Conservation (phyloP, 163 green algal species). For the Botryococcus braunii region DNA sequence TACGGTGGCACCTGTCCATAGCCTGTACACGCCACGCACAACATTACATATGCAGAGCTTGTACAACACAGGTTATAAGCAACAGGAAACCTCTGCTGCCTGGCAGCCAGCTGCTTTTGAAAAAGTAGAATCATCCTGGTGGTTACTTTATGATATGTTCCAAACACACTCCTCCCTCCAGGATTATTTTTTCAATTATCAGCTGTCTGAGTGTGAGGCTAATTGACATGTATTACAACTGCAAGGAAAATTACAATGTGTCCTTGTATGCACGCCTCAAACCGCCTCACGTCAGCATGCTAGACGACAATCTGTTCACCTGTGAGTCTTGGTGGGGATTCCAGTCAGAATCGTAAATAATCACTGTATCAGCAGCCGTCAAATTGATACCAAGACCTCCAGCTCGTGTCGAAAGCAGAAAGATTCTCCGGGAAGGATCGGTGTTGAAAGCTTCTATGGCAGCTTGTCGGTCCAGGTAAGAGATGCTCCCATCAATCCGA, state of each 20-base stretch:
- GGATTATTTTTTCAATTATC: too few species aligned
- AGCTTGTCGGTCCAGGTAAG: constrained; percentile 54
- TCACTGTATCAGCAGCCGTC: constrained; percentile 92
- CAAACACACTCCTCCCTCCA: too few species aligned
- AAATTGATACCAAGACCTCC: constrained; percentile 98
- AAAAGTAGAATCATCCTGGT: too few species aligned
- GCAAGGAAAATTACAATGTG: too few species aligned
- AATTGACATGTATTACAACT: too few species aligned
- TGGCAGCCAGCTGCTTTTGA: too few species aligned
- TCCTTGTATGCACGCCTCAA: too few species aligned
- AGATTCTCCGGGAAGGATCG: constrained; percentile 59
- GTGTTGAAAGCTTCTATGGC: constrained; percentile 57
- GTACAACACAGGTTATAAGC: too few species aligned
- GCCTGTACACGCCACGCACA: constrained; percentile 49
- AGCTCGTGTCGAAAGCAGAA: constrained; percentile 93
- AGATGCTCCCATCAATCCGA: constrained; percentile 86
- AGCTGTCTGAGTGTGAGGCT: too few species aligned
- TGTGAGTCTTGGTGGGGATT: constrained; percentile 92
- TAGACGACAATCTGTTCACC: constrained; percentile 30
- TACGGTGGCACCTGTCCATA: constrained; percentile 97
- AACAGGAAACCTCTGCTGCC: too few species aligned
- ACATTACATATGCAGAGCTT: not conserved
- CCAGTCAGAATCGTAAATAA: constrained; percentile 98
- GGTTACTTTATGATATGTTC: too few species aligned
- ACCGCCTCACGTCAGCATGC: too few species aligned